Percentiles rank a stretch among this genome's conserved stretches.
These are phyloP conservation scores for Lachnellula subtilissima DNA, from an alignment of 2,329 filamentous ascomycete genomes.

Conservation along the genomic window DNA sequence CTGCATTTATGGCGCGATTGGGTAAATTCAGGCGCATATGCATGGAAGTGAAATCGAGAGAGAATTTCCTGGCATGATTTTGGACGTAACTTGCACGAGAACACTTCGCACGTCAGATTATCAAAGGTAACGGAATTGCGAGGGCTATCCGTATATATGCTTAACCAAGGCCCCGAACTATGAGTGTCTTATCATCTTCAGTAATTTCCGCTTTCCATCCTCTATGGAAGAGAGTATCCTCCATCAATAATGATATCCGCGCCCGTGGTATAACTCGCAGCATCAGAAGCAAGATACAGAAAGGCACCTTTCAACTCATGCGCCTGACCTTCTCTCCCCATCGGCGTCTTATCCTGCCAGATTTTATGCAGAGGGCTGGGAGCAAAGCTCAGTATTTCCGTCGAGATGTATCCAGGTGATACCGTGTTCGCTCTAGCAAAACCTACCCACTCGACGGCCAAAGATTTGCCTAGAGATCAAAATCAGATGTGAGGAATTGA, in stretches of 20 bases:
- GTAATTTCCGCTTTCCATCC: too few relatives aligned
- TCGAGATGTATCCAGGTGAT: conserved; percentile 71
- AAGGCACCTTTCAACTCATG: conserved; percentile 51
- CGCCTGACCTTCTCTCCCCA: conserved; percentile 10
- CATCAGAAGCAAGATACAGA: conserved; percentile 41
- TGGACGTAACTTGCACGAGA: too few relatives aligned
- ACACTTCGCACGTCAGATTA: too few relatives aligned
- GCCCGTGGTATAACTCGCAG: conserved; percentile 42
- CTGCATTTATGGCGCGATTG: too few relatives aligned
- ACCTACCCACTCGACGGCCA: conserved; percentile 72
- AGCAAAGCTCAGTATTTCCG: conserved; percentile 65
- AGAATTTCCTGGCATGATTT: too few relatives aligned
- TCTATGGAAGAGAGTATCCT: conserved; percentile 11
- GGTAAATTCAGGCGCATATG: too few relatives aligned
- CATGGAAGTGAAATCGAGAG: too few relatives aligned
- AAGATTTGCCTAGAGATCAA: conserved; percentile 51
- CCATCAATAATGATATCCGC: conserved; percentile 19
- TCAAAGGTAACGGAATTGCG: too few relatives aligned
- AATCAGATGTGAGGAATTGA: not conserved
- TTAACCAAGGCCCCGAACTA: too few relatives aligned
- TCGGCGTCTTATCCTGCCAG: conserved; percentile 59
- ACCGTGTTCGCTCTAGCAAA: conserved; percentile 70
- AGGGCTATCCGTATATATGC: too few relatives aligned
- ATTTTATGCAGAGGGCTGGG: conserved; percentile 62
- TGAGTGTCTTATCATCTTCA: too few relatives aligned